Evolutionary conservation across 1,284 basidiomycete genomes (phyloP).

Genomic region (Fomitopsis schrenkii): DNA sequence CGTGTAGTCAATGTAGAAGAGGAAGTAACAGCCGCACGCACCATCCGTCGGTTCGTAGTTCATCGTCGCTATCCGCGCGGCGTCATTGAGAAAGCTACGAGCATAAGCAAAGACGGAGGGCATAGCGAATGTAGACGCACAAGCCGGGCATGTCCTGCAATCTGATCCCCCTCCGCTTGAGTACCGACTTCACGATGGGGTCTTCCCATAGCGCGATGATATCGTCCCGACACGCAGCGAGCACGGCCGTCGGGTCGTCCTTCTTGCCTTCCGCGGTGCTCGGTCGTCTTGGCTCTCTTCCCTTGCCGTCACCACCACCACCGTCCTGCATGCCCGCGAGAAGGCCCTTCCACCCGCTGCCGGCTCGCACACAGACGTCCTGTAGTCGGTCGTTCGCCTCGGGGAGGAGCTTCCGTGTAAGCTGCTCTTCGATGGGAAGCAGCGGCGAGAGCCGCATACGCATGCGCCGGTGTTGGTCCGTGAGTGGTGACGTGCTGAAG

Average conservation of each 20-base stretch:
- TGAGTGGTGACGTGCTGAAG: conserved; percentile 24
- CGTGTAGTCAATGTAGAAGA: background rate
- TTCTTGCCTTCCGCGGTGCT: conserved; percentile 15
- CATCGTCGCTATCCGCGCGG: conserved; percentile 49
- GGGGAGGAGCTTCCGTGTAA: conserved; percentile 40
- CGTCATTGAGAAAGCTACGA: conserved; percentile 53
- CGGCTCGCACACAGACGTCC: conserved; percentile 54
- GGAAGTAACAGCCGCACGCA: conserved; percentile 6
- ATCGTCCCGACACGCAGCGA: conserved; percentile 27
- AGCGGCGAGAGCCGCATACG: conserved; percentile 56
- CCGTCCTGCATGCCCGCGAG: conserved; percentile 14
- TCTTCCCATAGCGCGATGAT: conserved; percentile 59
- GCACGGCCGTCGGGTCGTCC: conserved; percentile 23
- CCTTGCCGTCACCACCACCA: background rate
- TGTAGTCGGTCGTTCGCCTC: conserved; percentile 18
- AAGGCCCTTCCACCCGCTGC: conserved; percentile 51
- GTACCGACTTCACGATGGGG: conserved; percentile 40
- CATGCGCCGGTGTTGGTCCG: conserved; percentile 38
- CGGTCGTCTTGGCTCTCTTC: conserved; percentile 12
- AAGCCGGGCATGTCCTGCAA: conserved; percentile 55
- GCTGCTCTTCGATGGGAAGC: conserved; percentile 51
- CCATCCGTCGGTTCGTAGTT: conserved; percentile 51
- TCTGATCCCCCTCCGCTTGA: conserved; percentile 43
- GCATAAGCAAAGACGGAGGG: background rate
- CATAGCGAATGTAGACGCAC: conserved; percentile 32